phyloP scores from a whole-genome alignment of 164 flowering plant genomes.

The Amborella trichopoda region DNA sequence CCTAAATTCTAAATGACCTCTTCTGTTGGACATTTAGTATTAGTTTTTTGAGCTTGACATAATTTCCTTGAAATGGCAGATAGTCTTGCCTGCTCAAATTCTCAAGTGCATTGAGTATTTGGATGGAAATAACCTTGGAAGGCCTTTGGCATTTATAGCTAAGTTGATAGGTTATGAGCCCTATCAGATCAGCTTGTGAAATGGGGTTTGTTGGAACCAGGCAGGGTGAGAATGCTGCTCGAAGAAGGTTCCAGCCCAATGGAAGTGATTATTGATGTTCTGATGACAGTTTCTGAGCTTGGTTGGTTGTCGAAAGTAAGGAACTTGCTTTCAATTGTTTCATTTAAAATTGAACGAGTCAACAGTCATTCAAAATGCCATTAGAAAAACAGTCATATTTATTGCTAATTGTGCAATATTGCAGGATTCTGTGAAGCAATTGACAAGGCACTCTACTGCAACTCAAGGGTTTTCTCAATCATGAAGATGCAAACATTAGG shows the following conservation, averaged over 20 bases:
- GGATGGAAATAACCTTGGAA: slow-evolving; percentile 57
- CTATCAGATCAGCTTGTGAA: slow-evolving; percentile 62
- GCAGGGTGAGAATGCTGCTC: slow-evolving; percentile 48
- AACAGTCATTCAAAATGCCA: no score
- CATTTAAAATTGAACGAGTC: no score
- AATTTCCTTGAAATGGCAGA: slow-evolving; percentile 30
- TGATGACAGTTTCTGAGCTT: slow-evolving; percentile 86
- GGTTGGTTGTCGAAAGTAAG: slow-evolving; percentile 94
- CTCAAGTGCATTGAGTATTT: slow-evolving; percentile 64
- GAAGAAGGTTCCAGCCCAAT: slow-evolving; percentile 47
- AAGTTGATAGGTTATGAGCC: slow-evolving; percentile 57
- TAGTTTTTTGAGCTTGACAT: background rate
- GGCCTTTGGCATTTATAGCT: slow-evolving; percentile 86
- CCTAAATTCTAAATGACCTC: slow-evolving; percentile 8
- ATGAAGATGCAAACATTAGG: slow-evolving; percentile 79
- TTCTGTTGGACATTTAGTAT: background rate
- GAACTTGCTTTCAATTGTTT: background rate
- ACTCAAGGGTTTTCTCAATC: slow-evolving; percentile 51
- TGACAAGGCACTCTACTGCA: slow-evolving; percentile 48
- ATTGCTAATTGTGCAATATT: no score
- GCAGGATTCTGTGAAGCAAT: slow-evolving; percentile 78
- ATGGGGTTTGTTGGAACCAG: slow-evolving; percentile 70
- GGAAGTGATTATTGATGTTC: slow-evolving; percentile 65
- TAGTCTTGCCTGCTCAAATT: slow-evolving; percentile 48
- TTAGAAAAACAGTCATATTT: no score